Conservation (phyloP, 768 basidiomycete species). For the Leucocoprinus leucothites region DNA sequence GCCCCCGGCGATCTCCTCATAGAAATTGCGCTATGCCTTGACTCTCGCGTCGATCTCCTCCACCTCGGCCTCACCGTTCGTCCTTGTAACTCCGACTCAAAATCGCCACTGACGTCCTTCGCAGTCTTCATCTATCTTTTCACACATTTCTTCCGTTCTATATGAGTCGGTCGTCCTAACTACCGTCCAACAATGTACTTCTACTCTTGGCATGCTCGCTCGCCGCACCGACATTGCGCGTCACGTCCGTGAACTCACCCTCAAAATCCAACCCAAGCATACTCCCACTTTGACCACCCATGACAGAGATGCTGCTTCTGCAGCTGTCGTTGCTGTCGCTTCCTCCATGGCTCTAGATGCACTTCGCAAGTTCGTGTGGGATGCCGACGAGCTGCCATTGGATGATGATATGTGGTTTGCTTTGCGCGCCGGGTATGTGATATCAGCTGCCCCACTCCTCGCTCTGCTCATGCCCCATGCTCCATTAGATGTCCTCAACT, state of each 20-base stretch:
- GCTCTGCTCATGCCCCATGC: constrained; percentile 3
- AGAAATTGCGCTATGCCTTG: constrained; percentile 57
- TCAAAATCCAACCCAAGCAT: constrained; percentile 37
- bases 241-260: constrained; percentile 58
- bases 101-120: not conserved
- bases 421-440: constrained; percentile 57
- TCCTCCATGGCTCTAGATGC: constrained; percentile 53
- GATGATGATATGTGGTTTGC: constrained; percentile 80
- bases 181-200: constrained; percentile 54
- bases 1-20: constrained; percentile 62
- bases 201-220: constrained; percentile 64
- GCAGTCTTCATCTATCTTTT: constrained; percentile 55
- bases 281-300: constrained; percentile 21
- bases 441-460: not conserved
- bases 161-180: constrained; percentile 57
- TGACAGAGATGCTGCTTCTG: constrained; percentile 41
- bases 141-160: constrained; percentile 50
- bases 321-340: constrained; percentile 49
- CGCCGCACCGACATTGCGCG: constrained; percentile 55
- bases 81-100: constrained; percentile 11
- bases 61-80: constrained; percentile 60
- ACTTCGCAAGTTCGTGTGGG: constrained; percentile 67
- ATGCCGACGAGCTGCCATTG: constrained; percentile 62
- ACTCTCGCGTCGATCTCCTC: constrained; percentile 51
- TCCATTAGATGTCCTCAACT: constrained; percentile 60